Conservation (phyloP, 2,329 filamentous ascomycete species). For the Rosellinia necatrix region DNA sequence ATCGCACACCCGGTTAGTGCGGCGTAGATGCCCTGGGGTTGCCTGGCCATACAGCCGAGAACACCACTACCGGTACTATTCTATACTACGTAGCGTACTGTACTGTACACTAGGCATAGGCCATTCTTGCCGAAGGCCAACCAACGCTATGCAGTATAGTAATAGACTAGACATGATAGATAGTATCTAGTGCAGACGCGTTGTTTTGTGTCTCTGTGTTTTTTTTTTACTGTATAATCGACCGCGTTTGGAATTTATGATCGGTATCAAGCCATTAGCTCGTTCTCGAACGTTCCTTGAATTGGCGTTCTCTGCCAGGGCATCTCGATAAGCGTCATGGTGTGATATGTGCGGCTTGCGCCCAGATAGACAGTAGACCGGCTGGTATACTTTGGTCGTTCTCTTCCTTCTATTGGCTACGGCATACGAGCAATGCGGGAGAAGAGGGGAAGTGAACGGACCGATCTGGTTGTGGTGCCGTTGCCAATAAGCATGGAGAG, state of each 20-base stretch:
- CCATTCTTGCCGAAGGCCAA: no score
- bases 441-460: not conserved
- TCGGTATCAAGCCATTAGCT: no score
- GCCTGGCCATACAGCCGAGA: no score
- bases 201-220: no score
- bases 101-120: not conserved
- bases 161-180: not conserved
- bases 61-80: no score
- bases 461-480: not conserved
- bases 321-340: not conserved
- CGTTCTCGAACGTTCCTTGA: conserved; percentile 9
- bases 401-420: not conserved
- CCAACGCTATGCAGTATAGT: no score
- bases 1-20: not conserved
- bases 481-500: not conserved
- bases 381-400: not conserved
- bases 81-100: not conserved
- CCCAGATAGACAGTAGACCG: no score
- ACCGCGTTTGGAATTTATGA: no score
- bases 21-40: no score
- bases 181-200: not conserved
- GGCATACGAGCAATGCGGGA: conserved; percentile 2
- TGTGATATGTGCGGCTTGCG: not conserved
- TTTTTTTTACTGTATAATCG: no score
- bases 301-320: not conserved